These are phyloP conservation scores for Saprolegnia diclina DNA, from an alignment of 352 stramenopile species.

Conservation along the genomic window DNA sequence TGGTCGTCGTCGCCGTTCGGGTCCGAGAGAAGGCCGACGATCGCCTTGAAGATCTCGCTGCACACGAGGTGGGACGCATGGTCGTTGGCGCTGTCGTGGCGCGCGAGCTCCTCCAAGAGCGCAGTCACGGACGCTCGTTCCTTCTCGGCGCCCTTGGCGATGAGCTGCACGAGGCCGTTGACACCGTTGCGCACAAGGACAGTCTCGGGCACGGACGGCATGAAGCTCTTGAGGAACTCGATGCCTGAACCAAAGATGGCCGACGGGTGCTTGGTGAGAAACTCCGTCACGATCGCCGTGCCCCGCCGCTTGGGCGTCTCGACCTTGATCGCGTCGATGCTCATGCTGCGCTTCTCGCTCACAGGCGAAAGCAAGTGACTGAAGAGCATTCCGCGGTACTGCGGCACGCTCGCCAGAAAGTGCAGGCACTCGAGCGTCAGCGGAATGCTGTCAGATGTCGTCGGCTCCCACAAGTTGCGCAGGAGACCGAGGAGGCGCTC, in stretches of 20 bases:
- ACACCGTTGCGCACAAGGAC: neutral
- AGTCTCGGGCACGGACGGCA: neutral
- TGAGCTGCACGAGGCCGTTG: constrained; percentile 18
- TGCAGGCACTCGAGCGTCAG: neutral
- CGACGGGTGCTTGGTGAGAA: neutral
- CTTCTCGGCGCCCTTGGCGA: constrained; percentile 1
- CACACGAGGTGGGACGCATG: constrained; percentile 9
- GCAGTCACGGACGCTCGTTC: constrained; percentile 2
- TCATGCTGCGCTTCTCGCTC: neutral
- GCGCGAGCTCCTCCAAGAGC: neutral
- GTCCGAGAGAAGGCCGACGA: neutral
- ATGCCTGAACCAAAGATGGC: constrained; percentile 1
- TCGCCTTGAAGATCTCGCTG: constrained; percentile 10
- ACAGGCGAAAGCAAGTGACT: neutral
- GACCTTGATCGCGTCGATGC: neutral
- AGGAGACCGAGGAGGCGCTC: neutral
- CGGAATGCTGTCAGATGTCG: constrained; percentile 9
- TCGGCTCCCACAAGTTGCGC: neutral
- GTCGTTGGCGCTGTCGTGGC: neutral
- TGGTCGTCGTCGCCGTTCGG: constrained; percentile 8
- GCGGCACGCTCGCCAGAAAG: neutral
- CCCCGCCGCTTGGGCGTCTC: neutral
- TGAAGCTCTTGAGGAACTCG: constrained; percentile 8
- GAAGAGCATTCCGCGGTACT: neutral
- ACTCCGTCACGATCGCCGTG: constrained; percentile 6